Base-by-base conservation (phyloP, 805 yeast species). In the Ogataea sp. region DNA sequence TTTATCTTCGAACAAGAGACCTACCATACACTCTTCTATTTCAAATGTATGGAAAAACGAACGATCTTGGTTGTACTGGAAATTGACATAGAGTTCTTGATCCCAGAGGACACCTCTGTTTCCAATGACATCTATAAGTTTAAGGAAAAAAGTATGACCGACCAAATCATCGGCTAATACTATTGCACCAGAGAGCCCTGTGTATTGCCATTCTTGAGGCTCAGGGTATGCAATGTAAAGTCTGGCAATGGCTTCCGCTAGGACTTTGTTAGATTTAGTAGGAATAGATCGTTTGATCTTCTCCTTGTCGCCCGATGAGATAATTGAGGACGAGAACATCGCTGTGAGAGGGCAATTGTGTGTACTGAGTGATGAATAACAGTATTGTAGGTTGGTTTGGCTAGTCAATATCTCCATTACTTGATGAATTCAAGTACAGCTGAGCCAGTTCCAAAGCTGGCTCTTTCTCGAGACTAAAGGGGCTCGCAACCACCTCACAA, bases 31-130 rank as follows among this genome's bases (percentile, higher is more conserved):
- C 18, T 85, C 94, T 50, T 93, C 97, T 34, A 87, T 67, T 64
- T 93, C 98, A 63, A 93, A 93, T 6, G 94, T 71, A 58, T 93
- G 97, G 70, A 93, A 93, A 61, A 86, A 93, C 30, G 95, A 79
- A 25, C 98, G 74, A 59, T 93, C 98, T 60, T 93, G 97, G 54
- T 84, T 76, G 61, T 93, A 93, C 50, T 81, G 80, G 59, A 93
- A 88, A 51, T 85, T 82, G 11, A 86, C 80, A 52, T 85, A 90
- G 36, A 93, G 62, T 60, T 93, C 98, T 60, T 93, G 98, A 59
- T 93, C 98, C 98, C 98, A 93, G 0, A 93, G 48, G 0, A 93
- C 95, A 27, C 97, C 97, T 32, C 83, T 67, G 44, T 78, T 73
- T 6, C 94, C 95, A 29, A 68, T 54, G 25, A 90, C 78, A 53